A percentile compares a stretch with the other conserved stretches of the same genome.
Evolutionary conservation across 2,329 filamentous ascomycete species (phyloP).

Genomic region (Phialophora macrospora): DNA sequence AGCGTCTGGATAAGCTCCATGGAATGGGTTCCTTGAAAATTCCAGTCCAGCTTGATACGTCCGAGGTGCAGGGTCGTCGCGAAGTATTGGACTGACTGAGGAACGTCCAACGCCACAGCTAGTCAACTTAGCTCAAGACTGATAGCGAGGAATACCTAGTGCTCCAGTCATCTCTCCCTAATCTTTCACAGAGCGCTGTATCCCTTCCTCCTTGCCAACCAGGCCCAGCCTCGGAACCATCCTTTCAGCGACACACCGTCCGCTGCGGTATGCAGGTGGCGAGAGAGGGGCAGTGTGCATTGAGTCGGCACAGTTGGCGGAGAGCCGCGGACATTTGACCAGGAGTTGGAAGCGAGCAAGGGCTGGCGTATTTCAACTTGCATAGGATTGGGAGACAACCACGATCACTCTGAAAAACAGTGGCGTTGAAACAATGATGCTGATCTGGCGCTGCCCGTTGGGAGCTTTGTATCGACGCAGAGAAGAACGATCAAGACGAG

Average conservation of each 20-base stretch:
- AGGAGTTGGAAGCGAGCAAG: background rate
- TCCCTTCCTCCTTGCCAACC: background rate
- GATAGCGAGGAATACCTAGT: background rate
- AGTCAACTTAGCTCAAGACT: background rate
- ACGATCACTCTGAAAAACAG: conserved; percentile 25
- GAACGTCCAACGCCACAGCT: background rate
- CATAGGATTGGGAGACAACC: conserved; percentile 3
- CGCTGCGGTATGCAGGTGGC: background rate
- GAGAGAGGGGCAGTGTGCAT: background rate
- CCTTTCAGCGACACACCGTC: background rate
- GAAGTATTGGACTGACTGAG: background rate
- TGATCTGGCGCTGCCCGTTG: conserved; percentile 33
- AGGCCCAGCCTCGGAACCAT: background rate
- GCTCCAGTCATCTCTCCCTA: background rate
- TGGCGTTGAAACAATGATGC: conserved; percentile 28
- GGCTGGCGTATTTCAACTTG: background rate
- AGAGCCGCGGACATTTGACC: accelerated
- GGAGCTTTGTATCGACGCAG: conserved; percentile 26
- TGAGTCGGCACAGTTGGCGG: background rate
- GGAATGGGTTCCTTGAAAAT: no score
- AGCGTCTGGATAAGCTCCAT: background rate
- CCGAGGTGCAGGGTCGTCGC: background rate
- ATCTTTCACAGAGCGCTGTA: no score
- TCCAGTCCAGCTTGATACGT: background rate
- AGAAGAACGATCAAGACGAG: conserved; percentile 24